Base-by-base conservation (phyloP, 75 land plant species). In the Chamaecyparis obtusa region DNA sequence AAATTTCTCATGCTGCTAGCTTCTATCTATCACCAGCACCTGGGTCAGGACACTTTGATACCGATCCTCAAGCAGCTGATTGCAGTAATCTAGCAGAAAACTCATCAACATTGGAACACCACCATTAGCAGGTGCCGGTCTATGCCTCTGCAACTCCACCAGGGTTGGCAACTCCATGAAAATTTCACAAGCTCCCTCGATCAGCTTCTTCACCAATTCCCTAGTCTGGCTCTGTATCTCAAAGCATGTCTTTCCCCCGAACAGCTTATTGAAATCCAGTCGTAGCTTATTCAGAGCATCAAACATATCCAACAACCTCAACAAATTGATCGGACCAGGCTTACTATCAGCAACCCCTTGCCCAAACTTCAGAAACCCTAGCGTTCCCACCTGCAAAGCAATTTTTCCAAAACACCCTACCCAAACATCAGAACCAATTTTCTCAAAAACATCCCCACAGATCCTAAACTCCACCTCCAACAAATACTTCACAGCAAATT, bases 1-100 rank as follows among this genome's bases (percentile, higher is more conserved):
- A 84, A 87, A 89, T 46, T 57, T 89, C 80, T 89, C 92, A 2
- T 87, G 87, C 19, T 87, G 86, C 99, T 96, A 96, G 77, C 91
- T 93, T 8, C 90, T 86, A 3, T 92, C 87, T 13, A 96, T 97
- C 36, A 60, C 85, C 46, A 97, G 87, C 39, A 97, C 95, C 88
- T 93, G 94, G 32, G 84, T 89, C 78, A 97, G 88, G 27, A 87
- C 87, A 46, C 94, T 93, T 64, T 84, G 86, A 76, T 92, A 95
- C 44, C 88, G 89, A n/a, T 96, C 93, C 8, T 85, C 88, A 5
- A 94, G 87, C 55, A 97, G 67, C 24, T 87, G 83, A 57, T 96
- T 94, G 78, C 93, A 91, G 86, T 96, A 96, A 11, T 89, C 87
- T 3, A 92, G 87, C 33, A 97, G 91, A 81, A 95, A 97, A 86